Conservation (phyloP, 441 rosid genomes). For the Erysimum cheiri region DNA sequence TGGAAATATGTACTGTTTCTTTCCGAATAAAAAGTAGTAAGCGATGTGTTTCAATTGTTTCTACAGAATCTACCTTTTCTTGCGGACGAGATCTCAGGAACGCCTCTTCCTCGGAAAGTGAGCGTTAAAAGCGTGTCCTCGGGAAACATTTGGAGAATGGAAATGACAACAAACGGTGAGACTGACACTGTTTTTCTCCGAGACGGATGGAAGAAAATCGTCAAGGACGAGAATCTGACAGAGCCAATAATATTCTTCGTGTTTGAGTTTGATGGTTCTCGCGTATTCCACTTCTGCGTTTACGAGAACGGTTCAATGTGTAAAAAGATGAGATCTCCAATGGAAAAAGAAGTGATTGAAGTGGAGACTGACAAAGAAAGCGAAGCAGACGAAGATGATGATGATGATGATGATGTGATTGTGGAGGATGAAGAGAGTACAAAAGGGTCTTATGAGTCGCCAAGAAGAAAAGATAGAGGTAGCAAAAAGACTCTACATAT, state of each 20-base stretch:
- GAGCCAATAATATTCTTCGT: background rate
- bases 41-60: background rate
- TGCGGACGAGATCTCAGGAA: background rate
- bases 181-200: background rate
- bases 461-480: background rate
- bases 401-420: background rate
- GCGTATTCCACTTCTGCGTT: background rate
- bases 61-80: slow-evolving; percentile 12
- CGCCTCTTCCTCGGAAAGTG: background rate
- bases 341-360: background rate
- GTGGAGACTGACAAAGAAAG: slow-evolving; percentile 1
- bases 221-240: slow-evolving; percentile 5
- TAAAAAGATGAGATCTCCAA: background rate
- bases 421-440: background rate
- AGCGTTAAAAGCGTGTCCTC: background rate
- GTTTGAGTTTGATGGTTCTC: slow-evolving; percentile 17
- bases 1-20: background rate
- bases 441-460: background rate
- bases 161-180: slow-evolving; percentile 13
- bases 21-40: background rate
- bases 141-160: slow-evolving; percentile 17
- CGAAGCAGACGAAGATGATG: background rate
- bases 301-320: background rate
- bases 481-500: background rate
- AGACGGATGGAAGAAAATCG: slow-evolving; percentile 11